Percentiles rank a stretch among this genome's conserved stretches.
Conservation (phyloP, 331 rosid species). For the Phaseolus coccineus region DNA sequence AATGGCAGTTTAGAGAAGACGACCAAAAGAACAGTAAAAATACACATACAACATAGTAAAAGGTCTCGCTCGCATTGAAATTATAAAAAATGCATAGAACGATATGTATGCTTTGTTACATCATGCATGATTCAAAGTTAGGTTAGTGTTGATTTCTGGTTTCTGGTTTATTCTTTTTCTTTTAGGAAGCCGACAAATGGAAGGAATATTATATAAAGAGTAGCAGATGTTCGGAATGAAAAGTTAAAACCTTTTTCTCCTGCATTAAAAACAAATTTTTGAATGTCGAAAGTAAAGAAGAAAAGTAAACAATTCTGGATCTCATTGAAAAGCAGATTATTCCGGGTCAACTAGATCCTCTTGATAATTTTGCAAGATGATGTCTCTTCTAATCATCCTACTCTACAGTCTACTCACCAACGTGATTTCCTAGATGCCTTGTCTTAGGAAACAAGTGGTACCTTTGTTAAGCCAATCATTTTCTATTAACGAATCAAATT, state of each 20-base stretch:
- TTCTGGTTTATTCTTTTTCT: constrained; percentile 40
- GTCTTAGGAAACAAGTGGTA: constrained; percentile 67
- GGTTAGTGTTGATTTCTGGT: constrained; percentile 19
- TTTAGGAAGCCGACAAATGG: constrained; percentile 53
- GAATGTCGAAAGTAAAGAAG: constrained; percentile 30
- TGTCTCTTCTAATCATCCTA: constrained; percentile 53
- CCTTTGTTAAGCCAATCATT: constrained; percentile 64
- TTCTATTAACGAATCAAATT: constrained; percentile 58
- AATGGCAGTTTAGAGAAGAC: no score
- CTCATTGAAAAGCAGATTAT: constrained; percentile 45
- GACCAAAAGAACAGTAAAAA: no score
- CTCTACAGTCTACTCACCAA: background rate
- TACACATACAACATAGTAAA: no score
- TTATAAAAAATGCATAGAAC: background rate
- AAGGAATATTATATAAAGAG: constrained; percentile 51
- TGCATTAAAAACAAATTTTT: constrained; percentile 47
- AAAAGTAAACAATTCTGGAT: constrained; percentile 30
- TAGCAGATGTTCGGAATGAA: constrained; percentile 50
- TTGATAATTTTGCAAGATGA: constrained; percentile 29
- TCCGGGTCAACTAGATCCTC: constrained; percentile 63
- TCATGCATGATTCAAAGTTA: constrained; percentile 49
- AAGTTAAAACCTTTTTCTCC: constrained; percentile 49
- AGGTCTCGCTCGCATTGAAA: background rate
- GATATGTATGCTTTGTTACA: background rate
- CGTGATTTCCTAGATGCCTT: constrained; percentile 48